Evolutionary conservation across 2,329 filamentous ascomycete genomes (phyloP), one percentile per base, ranked within the genome.

Genomic region (Didymosphaeria variabile): DNA sequence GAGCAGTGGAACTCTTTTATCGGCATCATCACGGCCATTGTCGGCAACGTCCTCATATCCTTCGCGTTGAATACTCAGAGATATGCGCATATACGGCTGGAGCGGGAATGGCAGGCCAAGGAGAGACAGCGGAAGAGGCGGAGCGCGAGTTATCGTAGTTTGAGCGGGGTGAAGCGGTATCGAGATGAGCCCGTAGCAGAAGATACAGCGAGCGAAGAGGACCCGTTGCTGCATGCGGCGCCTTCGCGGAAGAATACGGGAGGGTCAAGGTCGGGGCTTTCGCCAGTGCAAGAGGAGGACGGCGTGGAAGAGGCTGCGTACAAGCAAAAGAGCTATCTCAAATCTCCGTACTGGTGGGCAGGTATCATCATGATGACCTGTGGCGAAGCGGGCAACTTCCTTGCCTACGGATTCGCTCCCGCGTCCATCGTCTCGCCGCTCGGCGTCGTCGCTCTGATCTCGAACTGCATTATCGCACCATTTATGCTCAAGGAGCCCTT

Each of bases 371-470:
- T 99, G 87, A 93, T 90, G 0, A 82, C 97, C 26, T 46, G 42
- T 29, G 95, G 95, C 59, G 95, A 99, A 81, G 90, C 91, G 74
- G 95, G 95, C 55, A 99, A 99, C 77, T 99, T 99, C 74, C 82
- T 99, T 65, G 95, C 95, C 0, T 99, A 99, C 74, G 95, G 95
- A 26, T 99, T 99, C 77, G 95, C 95, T 32, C 95, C 95, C 3
- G 95, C 95, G 8, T 98, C 95, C 15, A 97, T 99, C 71, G 95
- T 99, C 45, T 97, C 94, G 36, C 95, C 95, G 0, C 84, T 99
- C 6, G 95, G 95, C 10, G 95, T 99, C n/a, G 95, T 99, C 13
- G 95, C 95, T 2, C 83, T 99, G 64, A 90, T 99, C 49, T 97
- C 94, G 47, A 99, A 99, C 80, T 99, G 95, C 79, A 87, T 99